These are phyloP conservation scores for Serendipita sp. DNA, from an alignment of 1,284 basidiomycete genomes.

Conservation along the genomic window DNA sequence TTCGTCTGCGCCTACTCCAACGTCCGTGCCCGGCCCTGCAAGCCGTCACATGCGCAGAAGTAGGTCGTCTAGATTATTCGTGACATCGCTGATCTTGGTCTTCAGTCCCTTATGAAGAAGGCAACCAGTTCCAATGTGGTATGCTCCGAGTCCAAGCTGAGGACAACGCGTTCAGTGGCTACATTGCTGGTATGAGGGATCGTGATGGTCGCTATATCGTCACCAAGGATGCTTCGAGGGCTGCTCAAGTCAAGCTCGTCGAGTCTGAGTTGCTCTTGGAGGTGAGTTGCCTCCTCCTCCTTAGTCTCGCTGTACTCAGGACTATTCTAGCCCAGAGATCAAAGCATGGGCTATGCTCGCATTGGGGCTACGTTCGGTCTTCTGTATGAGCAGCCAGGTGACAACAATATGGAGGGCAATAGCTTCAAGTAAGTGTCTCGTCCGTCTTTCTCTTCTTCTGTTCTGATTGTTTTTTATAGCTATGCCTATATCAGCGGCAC, in stretches of 20 bases:
- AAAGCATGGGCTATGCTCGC: background rate
- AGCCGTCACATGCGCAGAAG: no score
- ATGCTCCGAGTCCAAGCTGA: background rate
- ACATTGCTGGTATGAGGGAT: background rate
- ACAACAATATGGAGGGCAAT: background rate
- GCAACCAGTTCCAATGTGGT: background rate
- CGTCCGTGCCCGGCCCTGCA: no score
- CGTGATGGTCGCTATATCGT: background rate
- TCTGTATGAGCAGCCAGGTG: background rate
- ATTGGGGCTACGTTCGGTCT: background rate
- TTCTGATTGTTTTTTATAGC: background rate
- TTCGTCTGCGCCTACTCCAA: no score
- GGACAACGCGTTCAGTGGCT: background rate
- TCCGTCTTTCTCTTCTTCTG: background rate
- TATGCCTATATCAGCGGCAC: background rate
- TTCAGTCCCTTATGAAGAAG: background rate
- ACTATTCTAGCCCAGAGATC: background rate
- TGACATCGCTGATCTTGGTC: background rate
- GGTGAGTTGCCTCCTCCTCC: background rate
- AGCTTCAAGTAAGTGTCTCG: background rate
- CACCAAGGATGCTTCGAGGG: background rate
- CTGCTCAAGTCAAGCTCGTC: background rate
- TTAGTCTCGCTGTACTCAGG: background rate
- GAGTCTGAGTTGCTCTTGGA: background rate
- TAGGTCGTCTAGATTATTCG: no score